Conservation (phyloP, 2,329 filamentous ascomycete genomes). For the Phyllosticta citribraziliensis region DNA sequence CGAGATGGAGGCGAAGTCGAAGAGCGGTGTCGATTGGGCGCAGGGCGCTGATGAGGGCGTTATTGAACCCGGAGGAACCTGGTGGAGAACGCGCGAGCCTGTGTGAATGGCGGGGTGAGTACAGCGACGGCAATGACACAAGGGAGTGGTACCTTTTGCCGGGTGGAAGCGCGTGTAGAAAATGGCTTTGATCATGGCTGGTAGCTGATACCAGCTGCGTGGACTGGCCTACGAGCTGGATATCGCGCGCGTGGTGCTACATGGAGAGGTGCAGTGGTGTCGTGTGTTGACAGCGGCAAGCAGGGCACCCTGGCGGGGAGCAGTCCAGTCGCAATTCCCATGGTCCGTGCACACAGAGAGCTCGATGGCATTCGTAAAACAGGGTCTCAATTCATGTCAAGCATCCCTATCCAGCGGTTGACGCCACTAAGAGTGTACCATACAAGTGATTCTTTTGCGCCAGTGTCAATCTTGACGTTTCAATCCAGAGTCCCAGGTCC, state of each 20-base stretch:
- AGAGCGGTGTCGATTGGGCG: slow-evolving; percentile 50
- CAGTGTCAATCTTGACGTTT: background rate
- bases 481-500: background rate
- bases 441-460: background rate
- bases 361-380: background rate
- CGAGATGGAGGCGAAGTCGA: slow-evolving; percentile 78
- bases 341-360: background rate
- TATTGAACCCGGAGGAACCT: slow-evolving; percentile 53
- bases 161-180: slow-evolving; percentile 60
- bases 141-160: slow-evolving; percentile 29
- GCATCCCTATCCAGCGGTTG: background rate
- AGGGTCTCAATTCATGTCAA: background rate
- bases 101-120: slow-evolving; percentile 9
- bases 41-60: slow-evolving; percentile 30
- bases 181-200: slow-evolving; percentile 50
- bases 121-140: background rate
- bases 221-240: background rate
- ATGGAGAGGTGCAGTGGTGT: background rate
- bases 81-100: slow-evolving; percentile 55
- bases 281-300: background rate
- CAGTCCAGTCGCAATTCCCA: slow-evolving; percentile 4
- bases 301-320: background rate
- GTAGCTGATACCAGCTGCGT: background rate
- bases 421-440: background rate
- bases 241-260: background rate